Percentiles rank a stretch among this genome's conserved stretches.
phyloP scores from a whole-genome alignment of 179 eudicot genomes.

The Silene coronaria region DNA sequence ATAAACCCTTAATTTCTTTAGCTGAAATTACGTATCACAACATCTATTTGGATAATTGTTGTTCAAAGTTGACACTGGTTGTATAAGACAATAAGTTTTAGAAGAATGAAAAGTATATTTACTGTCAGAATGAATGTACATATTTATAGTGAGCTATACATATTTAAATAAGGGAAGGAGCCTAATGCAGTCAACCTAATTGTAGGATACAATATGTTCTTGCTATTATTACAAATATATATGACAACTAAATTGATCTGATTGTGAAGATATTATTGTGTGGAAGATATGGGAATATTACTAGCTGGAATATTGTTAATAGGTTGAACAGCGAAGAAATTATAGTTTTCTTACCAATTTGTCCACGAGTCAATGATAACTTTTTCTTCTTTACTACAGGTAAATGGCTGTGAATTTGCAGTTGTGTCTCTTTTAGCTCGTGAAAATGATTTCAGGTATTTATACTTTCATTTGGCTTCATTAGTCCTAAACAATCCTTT shows the following conservation, averaged over 20 bases:
- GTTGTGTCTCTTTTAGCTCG: conserved; percentile 55
- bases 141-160: too few species aligned
- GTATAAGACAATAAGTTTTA: too few species aligned
- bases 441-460: conserved; percentile 65
- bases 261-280: too few species aligned
- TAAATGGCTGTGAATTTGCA: conserved; percentile 75
- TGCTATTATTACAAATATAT: too few species aligned
- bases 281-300: too few species aligned
- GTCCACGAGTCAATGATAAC: conserved; percentile 7
- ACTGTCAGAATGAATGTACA: too few species aligned
- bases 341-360: not conserved
- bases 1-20: not conserved
- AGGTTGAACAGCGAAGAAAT: not conserved
- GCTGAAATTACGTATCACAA: not conserved
- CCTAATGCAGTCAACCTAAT: too few species aligned
- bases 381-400: conserved; percentile 30
- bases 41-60: not conserved
- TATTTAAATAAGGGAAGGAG: too few species aligned
- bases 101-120: too few species aligned
- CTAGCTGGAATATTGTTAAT: too few species aligned
- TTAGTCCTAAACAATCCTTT: not conserved
- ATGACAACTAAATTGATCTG: too few species aligned
- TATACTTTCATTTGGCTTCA: conserved; percentile 1
- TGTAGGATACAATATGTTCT: too few species aligned
- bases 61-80: not conserved